Percentiles rank a stretch among this genome's conserved stretches.
These are phyloP conservation scores for Xylariaceae sp. DNA, from an alignment of 2,329 filamentous ascomycete genomes.

Conservation along the genomic window DNA sequence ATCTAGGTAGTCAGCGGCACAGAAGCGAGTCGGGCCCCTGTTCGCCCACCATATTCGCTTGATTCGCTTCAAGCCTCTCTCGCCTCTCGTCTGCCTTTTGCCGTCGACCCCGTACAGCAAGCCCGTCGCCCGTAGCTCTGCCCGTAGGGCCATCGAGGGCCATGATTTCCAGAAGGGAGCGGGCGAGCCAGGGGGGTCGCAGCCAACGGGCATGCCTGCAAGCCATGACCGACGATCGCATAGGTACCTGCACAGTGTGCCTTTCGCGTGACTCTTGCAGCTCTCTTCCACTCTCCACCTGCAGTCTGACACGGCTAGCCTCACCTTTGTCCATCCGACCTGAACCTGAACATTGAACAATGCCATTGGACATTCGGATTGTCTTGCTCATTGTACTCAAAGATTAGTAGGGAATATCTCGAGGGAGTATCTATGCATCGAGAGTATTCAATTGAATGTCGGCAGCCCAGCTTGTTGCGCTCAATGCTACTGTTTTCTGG, in stretches of 20 bases:
- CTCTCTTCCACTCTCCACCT: no score
- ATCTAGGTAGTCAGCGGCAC: conserved; percentile 16
- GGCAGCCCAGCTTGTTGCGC: no score
- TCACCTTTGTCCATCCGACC: no score
- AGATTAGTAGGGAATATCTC: no score
- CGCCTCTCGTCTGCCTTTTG: background rate
- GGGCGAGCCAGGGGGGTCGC: conserved; percentile 4
- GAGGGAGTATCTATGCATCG: no score
- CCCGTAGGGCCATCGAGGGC: background rate
- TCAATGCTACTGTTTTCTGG: no score
- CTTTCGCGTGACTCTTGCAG: background rate
- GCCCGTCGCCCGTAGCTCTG: background rate
- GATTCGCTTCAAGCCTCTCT: no score
- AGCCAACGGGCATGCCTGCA: conserved; percentile 23
- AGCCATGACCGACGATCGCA: conserved; percentile 28
- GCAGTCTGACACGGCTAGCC: no score
- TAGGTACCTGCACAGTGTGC: conserved; percentile 28
- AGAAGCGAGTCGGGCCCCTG: conserved; percentile 7
- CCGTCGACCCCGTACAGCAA: background rate
- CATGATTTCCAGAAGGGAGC: background rate
- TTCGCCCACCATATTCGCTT: conserved; percentile 1
- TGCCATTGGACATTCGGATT: no score
- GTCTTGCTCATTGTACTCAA: no score
- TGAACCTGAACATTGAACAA: no score
- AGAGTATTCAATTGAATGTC: no score